Evolutionary conservation across 192 early-diverging fungal species (phyloP), one percentile per base, ranked within the genome.

Genomic region (Entomortierella lignicola): DNA sequence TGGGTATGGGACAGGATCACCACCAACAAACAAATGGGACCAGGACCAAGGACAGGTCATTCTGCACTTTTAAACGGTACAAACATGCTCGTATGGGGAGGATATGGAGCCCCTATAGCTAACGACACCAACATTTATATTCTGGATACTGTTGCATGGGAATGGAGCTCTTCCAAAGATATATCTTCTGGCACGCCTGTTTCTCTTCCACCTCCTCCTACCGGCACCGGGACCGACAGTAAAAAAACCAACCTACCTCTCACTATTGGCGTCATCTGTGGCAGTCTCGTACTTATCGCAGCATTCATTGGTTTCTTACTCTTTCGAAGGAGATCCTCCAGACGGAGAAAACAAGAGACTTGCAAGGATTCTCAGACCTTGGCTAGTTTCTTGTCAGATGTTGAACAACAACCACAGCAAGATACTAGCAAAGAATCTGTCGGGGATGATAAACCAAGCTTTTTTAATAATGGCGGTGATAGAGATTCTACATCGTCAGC

Each of bases 21-120:
- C 30, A 66, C 26, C 69, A 83, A 72, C 44, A 65, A 80, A 60
- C 58, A 34, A 34, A 80, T 48, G 44, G 90, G 79, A 39, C 91
- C 74, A 23, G 81, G 83, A 8, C 75, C 88, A n/a, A 68, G 86
- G 41, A 82, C 84, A 61, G 92, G 92, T 23, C 92, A 93, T 54
- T 83, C 89, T 17, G 89, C 91, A 1, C 82, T 89, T 11, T 53
- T 89, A 3, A 74, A 87, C 51, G 71, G 82, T 10, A 84, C 75
- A 50, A 85, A 72, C 18, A 88, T 93, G 73, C 90, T 90, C 37
- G 80, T 91, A 25, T 93, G 85, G 75, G 92, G 92, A 39, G 92
- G 92, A 10, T 81, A 86, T 63, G 89, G 87, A 18, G 44, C 63
- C 21, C 50, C 55, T 4, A 63, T 83, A 3, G 77, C 74, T 15